phyloP scores from a whole-genome alignment of 106 monocot species.

The Platanthera zijinensis region DNA sequence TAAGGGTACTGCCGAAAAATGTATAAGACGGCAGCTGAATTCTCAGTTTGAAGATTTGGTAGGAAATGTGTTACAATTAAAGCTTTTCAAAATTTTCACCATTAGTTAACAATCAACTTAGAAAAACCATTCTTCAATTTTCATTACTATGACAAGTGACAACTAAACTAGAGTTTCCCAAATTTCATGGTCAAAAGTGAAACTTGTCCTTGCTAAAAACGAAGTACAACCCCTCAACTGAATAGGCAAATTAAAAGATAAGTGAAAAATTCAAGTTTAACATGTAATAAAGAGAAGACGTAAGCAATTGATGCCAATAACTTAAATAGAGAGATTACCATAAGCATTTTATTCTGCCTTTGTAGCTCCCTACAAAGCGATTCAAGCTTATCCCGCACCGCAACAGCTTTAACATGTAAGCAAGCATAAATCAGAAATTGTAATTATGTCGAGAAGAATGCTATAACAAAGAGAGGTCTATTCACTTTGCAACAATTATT shows the following conservation, averaged over 20 bases:
- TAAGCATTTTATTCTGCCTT: slow-evolving; percentile 93
- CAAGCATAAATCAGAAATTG: background rate
- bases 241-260: background rate
- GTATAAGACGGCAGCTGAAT: background rate
- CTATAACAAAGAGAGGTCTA: background rate
- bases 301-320: background rate
- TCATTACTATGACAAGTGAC: background rate
- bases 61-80: background rate
- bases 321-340: slow-evolving; percentile 42
- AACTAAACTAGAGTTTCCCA: background rate
- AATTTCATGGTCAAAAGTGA: background rate
- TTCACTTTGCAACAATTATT: background rate
- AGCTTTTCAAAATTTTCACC: background rate
- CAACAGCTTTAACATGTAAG: slow-evolving; percentile 63
- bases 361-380: slow-evolving; percentile 96
- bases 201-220: background rate
- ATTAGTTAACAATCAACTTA: background rate
- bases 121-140: background rate
- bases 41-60: background rate
- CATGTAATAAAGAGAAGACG: background rate
- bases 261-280: background rate
- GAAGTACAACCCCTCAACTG: background rate
- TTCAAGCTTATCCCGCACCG: slow-evolving; percentile 80
- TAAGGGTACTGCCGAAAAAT: background rate
- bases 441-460: background rate